Conservation (phyloP, 2,329 filamentous ascomycete genomes). For the Sclerotinia borealis region DNA sequence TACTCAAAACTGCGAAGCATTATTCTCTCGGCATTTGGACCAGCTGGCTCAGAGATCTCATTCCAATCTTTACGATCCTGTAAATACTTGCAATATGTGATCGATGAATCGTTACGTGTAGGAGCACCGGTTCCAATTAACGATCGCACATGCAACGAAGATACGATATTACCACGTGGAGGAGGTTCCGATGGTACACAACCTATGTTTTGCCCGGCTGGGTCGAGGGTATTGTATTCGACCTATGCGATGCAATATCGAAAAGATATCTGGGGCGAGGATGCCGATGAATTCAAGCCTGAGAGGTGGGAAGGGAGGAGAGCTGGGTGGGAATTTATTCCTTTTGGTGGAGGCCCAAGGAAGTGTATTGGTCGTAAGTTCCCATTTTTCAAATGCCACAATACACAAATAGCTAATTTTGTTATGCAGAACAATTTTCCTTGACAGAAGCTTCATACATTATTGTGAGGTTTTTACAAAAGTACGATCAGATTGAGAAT, state of each 20-base stretch:
- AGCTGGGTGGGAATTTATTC: conserved; percentile 64
- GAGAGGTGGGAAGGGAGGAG: conserved; percentile 43
- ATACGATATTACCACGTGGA: conserved; percentile 35
- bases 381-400: neutral
- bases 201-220: conserved; percentile 31
- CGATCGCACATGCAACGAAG: conserved; percentile 40
- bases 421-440: conserved; percentile 26
- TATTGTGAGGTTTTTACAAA: conserved; percentile 28
- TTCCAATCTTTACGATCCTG: conserved; percentile 17
- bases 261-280: conserved; percentile 57
- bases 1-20: conserved; percentile 35
- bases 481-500: conserved; percentile 24
- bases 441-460: conserved; percentile 29
- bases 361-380: conserved; percentile 57
- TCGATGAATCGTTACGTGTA: conserved; percentile 38
- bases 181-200: conserved; percentile 32
- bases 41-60: conserved; percentile 2
- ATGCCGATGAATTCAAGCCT: conserved; percentile 36
- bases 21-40: conserved; percentile 33
- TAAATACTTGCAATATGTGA: conserved; percentile 20
- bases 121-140: conserved; percentile 47
- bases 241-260: conserved; percentile 32
- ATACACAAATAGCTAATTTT: conserved; percentile 8
- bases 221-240: conserved; percentile 20
- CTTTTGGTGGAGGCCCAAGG: conserved; percentile 64